A percentile compares a stretch with the other conserved stretches of the same genome.
Evolutionary conservation across 2,329 filamentous ascomycete species (phyloP).

Genomic region (Stenocarpella maydis): DNA sequence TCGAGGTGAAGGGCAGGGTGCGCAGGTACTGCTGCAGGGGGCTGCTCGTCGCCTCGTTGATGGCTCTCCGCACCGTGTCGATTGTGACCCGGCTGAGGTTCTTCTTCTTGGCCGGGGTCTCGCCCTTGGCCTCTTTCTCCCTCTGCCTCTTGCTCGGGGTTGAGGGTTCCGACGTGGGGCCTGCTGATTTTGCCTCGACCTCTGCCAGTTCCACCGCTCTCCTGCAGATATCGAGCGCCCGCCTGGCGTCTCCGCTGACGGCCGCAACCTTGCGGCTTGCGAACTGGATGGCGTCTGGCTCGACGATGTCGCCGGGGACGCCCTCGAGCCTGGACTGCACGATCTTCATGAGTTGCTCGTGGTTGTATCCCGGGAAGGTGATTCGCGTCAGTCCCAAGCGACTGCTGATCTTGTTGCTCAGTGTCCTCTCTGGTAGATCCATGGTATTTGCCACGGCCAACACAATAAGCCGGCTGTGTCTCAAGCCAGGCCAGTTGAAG

Average conservation of each 20-base stretch:
- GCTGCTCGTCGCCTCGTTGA: conserved; percentile 92
- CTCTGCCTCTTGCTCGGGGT: conserved; percentile 68
- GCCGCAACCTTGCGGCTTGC: conserved; percentile 96
- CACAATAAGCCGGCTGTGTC: conserved; percentile 92
- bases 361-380: conserved; percentile 96
- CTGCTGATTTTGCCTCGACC: conserved; percentile 61
- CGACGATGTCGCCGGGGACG: conserved; percentile 88
- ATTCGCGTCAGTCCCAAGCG: conserved; percentile 88
- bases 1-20: conserved; percentile 80
- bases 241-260: conserved; percentile 90
- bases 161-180: conserved; percentile 53
- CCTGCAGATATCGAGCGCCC: conserved; percentile 93
- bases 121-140: conserved; percentile 39
- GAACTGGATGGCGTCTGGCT: conserved; percentile 93
- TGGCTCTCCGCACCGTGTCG: conserved; percentile 90
- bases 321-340: conserved; percentile 93
- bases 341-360: conserved; percentile 96
- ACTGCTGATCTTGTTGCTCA: conserved; percentile 98
- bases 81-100: conserved; percentile 78
- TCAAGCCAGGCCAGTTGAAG: conserved; percentile 96
- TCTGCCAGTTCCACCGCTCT: conserved; percentile 96
- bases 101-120: conserved; percentile 46
- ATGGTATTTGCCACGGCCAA: conserved; percentile 98
- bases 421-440: conserved; percentile 93
- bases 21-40: conserved; percentile 91